Conservation (phyloP, 2,329 filamentous ascomycete genomes). For the Ascochyta koolunga region DNA sequence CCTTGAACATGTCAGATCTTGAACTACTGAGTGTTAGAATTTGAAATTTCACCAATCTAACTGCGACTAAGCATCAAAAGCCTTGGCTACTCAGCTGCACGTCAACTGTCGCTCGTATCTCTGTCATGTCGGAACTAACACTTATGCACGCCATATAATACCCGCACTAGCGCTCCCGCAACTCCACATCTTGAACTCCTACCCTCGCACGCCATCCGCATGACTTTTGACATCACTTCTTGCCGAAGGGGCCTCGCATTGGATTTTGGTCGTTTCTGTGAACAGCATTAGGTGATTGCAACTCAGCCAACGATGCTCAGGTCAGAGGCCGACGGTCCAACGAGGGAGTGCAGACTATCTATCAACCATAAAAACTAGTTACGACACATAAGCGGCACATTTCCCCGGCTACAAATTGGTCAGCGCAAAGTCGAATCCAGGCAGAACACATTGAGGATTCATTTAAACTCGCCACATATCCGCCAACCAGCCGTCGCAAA, state of each 20-base stretch:
- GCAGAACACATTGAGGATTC: conserved; percentile 62
- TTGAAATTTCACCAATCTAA: too few species aligned
- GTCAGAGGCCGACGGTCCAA: neutral
- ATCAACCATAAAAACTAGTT: conserved; percentile 7
- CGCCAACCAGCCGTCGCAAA: conserved; percentile 27
- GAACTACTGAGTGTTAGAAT: too few species aligned
- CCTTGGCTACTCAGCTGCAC: too few species aligned
- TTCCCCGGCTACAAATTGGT: conserved; percentile 65
- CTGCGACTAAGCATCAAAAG: too few species aligned
- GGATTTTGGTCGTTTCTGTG: too few species aligned
- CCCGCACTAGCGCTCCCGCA: neutral
- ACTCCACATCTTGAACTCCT: neutral
- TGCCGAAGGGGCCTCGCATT: too few species aligned
- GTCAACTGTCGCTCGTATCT: too few species aligned
- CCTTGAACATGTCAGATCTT: too few species aligned
- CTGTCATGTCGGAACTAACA: too few species aligned
- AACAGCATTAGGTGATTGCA: too few species aligned
- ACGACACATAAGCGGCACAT: conserved; percentile 59
- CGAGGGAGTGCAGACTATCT: conserved; percentile 42
- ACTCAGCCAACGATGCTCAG: too few species aligned
- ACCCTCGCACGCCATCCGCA: neutral
- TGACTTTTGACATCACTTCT: neutral
- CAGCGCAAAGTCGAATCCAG: conserved; percentile 63
- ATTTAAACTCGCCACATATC: conserved; percentile 65
- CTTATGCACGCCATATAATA: neutral